Base-by-base conservation (phyloP, 192 early-diverging fungal genomes). In the Dissophora globulifera region DNA sequence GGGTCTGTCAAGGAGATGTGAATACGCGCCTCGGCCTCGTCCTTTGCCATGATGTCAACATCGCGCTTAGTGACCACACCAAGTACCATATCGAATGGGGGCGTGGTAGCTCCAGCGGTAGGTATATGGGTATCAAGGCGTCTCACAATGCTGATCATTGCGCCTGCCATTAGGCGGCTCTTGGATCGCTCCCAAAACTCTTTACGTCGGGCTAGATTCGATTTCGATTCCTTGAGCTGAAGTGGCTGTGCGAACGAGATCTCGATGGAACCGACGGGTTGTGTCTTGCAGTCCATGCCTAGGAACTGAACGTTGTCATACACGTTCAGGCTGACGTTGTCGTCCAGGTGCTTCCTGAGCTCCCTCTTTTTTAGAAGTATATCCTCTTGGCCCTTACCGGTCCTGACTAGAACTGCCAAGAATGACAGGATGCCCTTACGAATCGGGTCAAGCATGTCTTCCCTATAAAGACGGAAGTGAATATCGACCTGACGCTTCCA, bases 391-490 rank as follows among this genome's bases (percentile, higher is more conserved):
- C 46, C 58, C 9, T 48, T 45, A 27, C 54, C 19, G 4, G 33
- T 59, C 11, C 54, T 52, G 1, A 50, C 51, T 2, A 82, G 59
- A 11, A 48, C 51, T 0, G 31, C 12, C 1, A 88, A 20, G 59
- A 88, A 88, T 27, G 61, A 58, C n/a, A 29, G 40, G 12, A 89
- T 58, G 2, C 87, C 82, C 6, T 42, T 52, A 0, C 82, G 60
- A 1, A 89, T 17, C 33, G 86, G 49, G 15, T 63, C 56, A 30
- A 89, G 50, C 65, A 87, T 70, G 26, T 90, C 89, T 46, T 90
- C 87, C 15, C 89, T 62, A 12, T 88, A 69, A 4, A 90, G 60
- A 1, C 87, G 85, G 53, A 89, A 90, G 46, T 89, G 84, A 7
- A 67, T 80, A 59, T 90, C 87, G 10, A 89, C 20, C 26, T 84